phyloP scores from a whole-genome alignment of 2,329 filamentous ascomycete species.

The Aciculosporium take region DNA sequence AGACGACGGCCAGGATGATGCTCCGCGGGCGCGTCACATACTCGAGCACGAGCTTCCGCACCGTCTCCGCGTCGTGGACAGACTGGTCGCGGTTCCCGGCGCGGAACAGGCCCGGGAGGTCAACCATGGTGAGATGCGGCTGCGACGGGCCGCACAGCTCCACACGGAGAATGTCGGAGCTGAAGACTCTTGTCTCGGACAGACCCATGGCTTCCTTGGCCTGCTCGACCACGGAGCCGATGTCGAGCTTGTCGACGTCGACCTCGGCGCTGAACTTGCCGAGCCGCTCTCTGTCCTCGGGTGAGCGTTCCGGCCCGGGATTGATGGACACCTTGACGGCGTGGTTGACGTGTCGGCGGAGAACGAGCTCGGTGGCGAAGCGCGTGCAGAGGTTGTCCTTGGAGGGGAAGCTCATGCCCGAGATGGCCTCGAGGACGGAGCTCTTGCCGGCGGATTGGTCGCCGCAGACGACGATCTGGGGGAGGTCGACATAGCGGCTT shows the following conservation, averaged over 20 bases:
- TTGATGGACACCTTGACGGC: constrained; percentile 20
- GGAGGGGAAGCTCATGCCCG: constrained; percentile 43
- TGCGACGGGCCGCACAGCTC: constrained; percentile 32
- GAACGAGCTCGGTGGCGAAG: constrained; percentile 47
- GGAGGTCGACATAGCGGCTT: constrained; percentile 21
- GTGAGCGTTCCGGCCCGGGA: constrained; percentile 17
- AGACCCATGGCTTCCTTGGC: constrained; percentile 7
- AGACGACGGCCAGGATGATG: constrained; percentile 46
- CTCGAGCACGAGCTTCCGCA: constrained; percentile 25
- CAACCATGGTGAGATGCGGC: constrained; percentile 42
- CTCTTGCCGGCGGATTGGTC: constrained; percentile 51
- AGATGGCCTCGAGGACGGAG: constrained; percentile 50
- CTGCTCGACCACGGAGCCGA: constrained; percentile 5
- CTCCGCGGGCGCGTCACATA: constrained; percentile 44
- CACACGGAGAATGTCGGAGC: constrained; percentile 31
- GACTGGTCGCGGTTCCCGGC: constrained; percentile 30
- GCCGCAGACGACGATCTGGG: constrained; percentile 42
- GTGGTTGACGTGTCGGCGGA: constrained; percentile 27
- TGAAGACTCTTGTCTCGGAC: constrained; percentile 19
- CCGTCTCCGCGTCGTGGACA: constrained; percentile 13
- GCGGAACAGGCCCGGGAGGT: constrained; percentile 40
- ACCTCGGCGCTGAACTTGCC: constrained; percentile 4
- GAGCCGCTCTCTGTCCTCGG: constrained; percentile 11
- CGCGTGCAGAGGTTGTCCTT: constrained; percentile 46
- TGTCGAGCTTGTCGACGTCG: constrained; percentile 1